phyloP scores from a whole-genome alignment of 805 yeast genomes.

The Saccharomycopsis oosterbeekiorum region DNA sequence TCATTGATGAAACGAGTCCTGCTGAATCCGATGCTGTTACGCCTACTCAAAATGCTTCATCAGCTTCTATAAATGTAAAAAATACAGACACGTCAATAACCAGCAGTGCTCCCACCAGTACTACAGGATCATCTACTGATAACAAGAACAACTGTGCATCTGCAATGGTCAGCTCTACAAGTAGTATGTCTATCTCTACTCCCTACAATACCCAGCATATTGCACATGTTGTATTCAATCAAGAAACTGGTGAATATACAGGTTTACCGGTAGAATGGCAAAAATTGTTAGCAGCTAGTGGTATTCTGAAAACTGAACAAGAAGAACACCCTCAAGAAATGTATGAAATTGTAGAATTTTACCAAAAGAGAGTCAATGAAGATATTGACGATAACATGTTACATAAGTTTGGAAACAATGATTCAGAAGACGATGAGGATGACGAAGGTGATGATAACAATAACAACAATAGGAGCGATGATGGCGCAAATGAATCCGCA shows the following conservation, averaged over 20 bases:
- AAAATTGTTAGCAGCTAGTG: conserved; percentile 67
- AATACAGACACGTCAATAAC: conserved; percentile 26
- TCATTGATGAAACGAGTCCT: not conserved
- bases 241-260: conserved; percentile 73
- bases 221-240: conserved; percentile 88
- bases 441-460: not conserved
- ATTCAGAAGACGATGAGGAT: not conserved
- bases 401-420: conserved; percentile 30
- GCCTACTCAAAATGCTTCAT: conserved; percentile 24
- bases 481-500: not conserved
- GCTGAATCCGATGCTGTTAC: conserved; percentile 51
- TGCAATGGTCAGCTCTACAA: conserved; percentile 16
- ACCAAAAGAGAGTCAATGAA: conserved; percentile 39
- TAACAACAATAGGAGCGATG: not conserved
- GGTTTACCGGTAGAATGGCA: conserved; percentile 96
- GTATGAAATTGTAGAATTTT: conserved; percentile 80
- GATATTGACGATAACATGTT: conserved; percentile 38
- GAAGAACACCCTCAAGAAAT: conserved; percentile 91
- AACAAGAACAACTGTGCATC: conserved; percentile 16
- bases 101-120: conserved; percentile 27
- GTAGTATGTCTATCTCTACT: conserved; percentile 55
- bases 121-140: conserved; percentile 22
- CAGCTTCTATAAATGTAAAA: not conserved
- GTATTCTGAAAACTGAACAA: conserved; percentile 82
- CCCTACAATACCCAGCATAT: conserved; percentile 88